Conservation (phyloP, 2,329 filamentous ascomycete species). For the Colletotrichum sp. region DNA sequence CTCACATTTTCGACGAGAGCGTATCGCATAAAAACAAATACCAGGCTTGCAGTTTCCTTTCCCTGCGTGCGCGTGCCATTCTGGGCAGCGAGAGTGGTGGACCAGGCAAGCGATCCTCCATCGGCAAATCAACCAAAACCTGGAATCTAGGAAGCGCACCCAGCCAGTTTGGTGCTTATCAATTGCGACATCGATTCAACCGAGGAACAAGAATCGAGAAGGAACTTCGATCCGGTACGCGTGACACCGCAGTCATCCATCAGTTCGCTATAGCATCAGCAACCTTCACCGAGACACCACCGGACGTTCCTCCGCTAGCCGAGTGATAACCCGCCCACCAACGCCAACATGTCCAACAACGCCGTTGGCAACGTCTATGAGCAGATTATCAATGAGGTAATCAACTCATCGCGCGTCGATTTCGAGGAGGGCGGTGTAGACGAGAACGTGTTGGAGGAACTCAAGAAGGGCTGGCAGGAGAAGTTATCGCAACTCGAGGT, state of each 20-base stretch:
- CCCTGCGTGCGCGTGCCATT: not conserved
- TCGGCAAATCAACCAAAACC: not conserved
- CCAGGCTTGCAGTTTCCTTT: not conserved
- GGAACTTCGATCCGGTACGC: not conserved
- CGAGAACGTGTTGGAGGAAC: slow-evolving; percentile 82
- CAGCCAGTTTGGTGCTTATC: not conserved
- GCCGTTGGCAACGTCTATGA: slow-evolving; percentile 80
- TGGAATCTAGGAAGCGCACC: not conserved
- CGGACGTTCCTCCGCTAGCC: not conserved
- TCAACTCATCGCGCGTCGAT: slow-evolving; percentile 89
- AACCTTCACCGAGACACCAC: not conserved
- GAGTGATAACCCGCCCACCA: not conserved
- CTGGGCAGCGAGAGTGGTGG: slow-evolving; percentile 13
- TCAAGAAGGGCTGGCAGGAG: slow-evolving; percentile 89
- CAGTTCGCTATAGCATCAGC: not conserved
- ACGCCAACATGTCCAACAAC: slow-evolving; percentile 59
- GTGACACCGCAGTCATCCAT: not conserved
- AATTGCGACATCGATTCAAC: not conserved
- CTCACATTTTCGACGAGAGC: not conserved
- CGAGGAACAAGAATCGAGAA: not conserved
- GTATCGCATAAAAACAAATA: not conserved
- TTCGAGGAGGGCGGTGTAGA: slow-evolving; percentile 97
- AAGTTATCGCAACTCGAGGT: slow-evolving; percentile 86
- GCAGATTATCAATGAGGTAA: slow-evolving; percentile 81
- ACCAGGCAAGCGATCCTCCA: not conserved